Base-by-base conservation (phyloP, 805 yeast species). In the Ogataea dorogensis region DNA sequence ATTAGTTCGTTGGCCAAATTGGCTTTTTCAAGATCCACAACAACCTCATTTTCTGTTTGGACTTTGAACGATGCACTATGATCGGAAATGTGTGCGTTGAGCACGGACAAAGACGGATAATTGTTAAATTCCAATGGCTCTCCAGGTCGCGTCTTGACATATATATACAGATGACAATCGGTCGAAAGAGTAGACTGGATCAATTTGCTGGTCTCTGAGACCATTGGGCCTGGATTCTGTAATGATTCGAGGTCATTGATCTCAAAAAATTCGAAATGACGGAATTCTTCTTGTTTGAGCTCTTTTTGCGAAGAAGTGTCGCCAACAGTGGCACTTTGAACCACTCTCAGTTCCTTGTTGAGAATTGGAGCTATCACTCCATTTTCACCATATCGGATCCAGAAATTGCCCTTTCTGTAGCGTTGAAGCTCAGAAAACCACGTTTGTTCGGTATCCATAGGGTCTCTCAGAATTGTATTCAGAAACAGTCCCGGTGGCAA, bases 251-350 rank as follows among this genome's bases (percentile, higher is more conserved):
- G 39, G 20, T 35, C 22, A 13, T 28, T 29, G 29, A 61, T 49
- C 32, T 60, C 64, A 15, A 56, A 26, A 17, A 62, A 43, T 27
- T 60, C 61, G 7, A 60, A 34, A 26, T 58, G 49, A 40, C 61
- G 58, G 34, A 59, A 58, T 13, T 49, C 15, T 2, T 47, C 50
- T 33, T 55, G 44, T 7, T 47, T 40, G 11, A 58, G 31, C 7
- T 33, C 18, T 3, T 31, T 27, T 14, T 42, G 39, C 7, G 50
- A 30, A 7, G 32, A 35, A 20, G 51, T 44, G 24, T 47, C 53
- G 9, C 56, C 58, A 1, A 44, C 32, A n/a, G 54, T 44, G 10
- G 47, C 53, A 38, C 52, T 54, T 34, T 53, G 60, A 11, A 55
- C 41, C 9, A 57, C 48, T 26, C 65, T 44, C 9, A 49, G 36